phyloP scores from a whole-genome alignment of 805 yeast species.

The Saccharomycopsis oosterbeekiorum region DNA sequence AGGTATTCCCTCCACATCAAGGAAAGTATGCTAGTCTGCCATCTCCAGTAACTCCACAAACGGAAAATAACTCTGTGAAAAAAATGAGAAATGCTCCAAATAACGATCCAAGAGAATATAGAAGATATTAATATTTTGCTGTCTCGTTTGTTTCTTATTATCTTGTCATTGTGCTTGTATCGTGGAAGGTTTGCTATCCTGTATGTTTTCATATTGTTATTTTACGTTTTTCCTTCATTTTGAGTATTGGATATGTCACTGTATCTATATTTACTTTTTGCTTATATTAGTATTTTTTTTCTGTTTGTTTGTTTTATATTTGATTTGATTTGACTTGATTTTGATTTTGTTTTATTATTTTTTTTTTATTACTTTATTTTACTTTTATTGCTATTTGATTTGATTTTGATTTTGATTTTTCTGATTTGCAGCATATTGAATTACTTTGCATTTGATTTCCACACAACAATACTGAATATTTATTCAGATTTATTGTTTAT shows the following conservation, averaged over 20 bases:
- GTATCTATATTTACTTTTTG: neutral
- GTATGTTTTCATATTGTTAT: no score
- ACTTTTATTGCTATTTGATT: neutral
- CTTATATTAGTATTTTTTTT: neutral
- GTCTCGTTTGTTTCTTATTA: neutral
- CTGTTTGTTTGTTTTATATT: neutral
- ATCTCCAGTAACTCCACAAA: neutral
- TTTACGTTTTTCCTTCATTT: no score
- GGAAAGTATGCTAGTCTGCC: neutral
- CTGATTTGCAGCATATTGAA: neutral
- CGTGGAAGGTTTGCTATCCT: no score
- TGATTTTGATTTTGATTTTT: neutral
- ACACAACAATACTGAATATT: neutral
- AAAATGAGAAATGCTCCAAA: neutral
- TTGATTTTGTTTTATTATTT: neutral
- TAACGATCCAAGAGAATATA: neutral
- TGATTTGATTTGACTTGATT: neutral
- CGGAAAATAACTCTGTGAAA: neutral
- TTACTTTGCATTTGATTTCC: slow-evolving; percentile 2
- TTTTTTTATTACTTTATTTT: neutral
- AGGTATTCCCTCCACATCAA: neutral
- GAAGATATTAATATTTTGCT: neutral
- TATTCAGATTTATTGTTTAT: neutral
- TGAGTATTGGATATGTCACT: neutral
- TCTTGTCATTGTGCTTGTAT: neutral